A percentile compares a stretch with the other conserved stretches of the same genome.
Evolutionary conservation across 768 basidiomycete genomes (phyloP).

Genomic region (Lactarius tabidus): DNA sequence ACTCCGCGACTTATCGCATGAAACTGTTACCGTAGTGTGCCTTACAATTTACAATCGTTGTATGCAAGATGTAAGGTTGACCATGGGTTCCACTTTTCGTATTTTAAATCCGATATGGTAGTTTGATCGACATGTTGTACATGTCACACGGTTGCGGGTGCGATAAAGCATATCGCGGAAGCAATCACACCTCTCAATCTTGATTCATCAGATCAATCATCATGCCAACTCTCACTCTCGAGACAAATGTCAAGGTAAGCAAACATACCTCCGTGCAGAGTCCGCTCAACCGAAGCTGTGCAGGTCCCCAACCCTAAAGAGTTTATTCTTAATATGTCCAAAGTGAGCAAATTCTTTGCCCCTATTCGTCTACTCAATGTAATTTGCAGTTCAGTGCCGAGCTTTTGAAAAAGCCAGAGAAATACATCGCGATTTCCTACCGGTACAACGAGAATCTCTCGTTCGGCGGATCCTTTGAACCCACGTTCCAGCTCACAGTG

Average conservation of each 20-base stretch:
- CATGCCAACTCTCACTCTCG: conserved; percentile 21
- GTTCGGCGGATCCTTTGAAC: conserved; percentile 62
- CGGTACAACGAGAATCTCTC: conserved; percentile 56
- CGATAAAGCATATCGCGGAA: neutral
- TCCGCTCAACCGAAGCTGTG: neutral
- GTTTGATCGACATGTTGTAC: too few relatives aligned
- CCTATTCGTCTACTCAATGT: neutral
- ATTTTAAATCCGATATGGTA: too few relatives aligned
- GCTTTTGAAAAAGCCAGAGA: conserved; percentile 51
- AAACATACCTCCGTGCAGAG: neutral
- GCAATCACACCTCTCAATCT: neutral
- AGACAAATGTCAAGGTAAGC: conserved; percentile 23
- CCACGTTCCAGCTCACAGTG: conserved; percentile 54
- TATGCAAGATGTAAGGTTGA: too few relatives aligned
- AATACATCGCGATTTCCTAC: conserved; percentile 50
- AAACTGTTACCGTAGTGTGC: too few relatives aligned
- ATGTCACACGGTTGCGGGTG: too few relatives aligned
- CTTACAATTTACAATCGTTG: too few relatives aligned
- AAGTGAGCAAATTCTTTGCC: conserved; percentile 6
- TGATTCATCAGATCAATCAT: neutral
- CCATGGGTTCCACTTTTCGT: too few relatives aligned
- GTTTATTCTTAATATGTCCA: conserved; percentile 20
- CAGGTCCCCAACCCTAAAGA: conserved; percentile 9
- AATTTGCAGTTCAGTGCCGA: conserved; percentile 46
- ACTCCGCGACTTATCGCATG: too few relatives aligned